A percentile compares a stretch with the other conserved stretches of the same genome.
Conservation (phyloP, 768 basidiomycete species). For the Termitomyces sp. region DNA sequence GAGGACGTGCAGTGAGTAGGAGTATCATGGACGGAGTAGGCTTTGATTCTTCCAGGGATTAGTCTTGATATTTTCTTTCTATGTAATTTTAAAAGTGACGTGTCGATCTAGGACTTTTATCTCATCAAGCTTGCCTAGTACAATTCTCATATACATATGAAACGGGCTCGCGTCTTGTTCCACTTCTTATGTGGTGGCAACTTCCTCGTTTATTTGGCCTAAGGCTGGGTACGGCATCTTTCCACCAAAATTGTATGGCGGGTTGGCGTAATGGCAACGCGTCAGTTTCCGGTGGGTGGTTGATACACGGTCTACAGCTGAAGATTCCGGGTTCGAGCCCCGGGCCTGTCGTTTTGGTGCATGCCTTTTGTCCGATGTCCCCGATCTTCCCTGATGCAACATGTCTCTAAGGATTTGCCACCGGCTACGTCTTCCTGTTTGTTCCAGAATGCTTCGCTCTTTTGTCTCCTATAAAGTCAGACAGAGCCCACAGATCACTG, state of each 20-base stretch:
- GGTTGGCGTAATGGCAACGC: slow-evolving; percentile 19
- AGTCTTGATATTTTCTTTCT: neutral
- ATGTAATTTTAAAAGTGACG: neutral
- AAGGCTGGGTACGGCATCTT: neutral
- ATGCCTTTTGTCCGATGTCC: too few species aligned
- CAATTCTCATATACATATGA: neutral
- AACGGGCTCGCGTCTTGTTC: too few species aligned
- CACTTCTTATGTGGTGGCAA: too few species aligned
- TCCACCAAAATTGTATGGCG: neutral
- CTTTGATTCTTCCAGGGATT: neutral
- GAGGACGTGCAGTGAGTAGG: neutral
- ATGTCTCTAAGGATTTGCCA: neutral
- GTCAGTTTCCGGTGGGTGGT: slow-evolving; percentile 18
- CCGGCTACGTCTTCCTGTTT: neutral
- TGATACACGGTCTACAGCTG: too few species aligned
- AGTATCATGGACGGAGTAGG: neutral
- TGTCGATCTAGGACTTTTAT: neutral
- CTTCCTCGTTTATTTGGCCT: too few species aligned
- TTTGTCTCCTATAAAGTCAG: neutral
- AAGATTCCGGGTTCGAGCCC: slow-evolving; percentile 30
- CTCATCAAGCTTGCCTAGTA: neutral
- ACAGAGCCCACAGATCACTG: neutral
- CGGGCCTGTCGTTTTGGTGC: slow-evolving; percentile 12
- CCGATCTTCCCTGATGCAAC: neutral
- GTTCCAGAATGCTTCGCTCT: neutral